phyloP scores from a whole-genome alignment of 2,329 filamentous ascomycete species.

The Conoideocrella luteorostrata region DNA sequence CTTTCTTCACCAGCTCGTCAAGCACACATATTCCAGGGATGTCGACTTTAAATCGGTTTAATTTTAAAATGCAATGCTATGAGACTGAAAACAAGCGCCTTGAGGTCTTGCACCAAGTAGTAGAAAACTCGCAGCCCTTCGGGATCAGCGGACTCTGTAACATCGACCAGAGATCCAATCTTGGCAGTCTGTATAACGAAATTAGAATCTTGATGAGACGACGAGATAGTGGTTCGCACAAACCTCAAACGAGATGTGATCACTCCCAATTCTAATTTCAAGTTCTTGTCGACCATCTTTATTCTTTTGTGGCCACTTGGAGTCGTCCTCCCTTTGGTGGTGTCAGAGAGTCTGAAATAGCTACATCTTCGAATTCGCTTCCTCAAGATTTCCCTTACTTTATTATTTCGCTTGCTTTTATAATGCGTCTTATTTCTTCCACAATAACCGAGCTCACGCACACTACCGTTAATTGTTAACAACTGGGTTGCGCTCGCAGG shows the following conservation, averaged over 20 bases:
- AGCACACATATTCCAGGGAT: no score
- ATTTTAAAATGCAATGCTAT: slow-evolving; percentile 98
- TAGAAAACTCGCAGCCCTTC: slow-evolving; percentile 97
- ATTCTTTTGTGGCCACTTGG: slow-evolving; percentile 98
- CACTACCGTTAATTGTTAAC: slow-evolving; percentile 53
- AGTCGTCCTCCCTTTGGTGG: slow-evolving; percentile 77
- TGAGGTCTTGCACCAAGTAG: slow-evolving; percentile 95
- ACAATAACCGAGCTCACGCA: slow-evolving; percentile 88
- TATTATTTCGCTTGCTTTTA: slow-evolving; percentile 94
- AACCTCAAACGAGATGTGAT: slow-evolving; percentile 97
- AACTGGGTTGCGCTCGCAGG: background rate
- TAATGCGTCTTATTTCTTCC: slow-evolving; percentile 92
- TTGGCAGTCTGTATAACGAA: slow-evolving; percentile 74
- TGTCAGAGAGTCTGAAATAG: background rate
- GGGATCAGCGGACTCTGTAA: slow-evolving; percentile 91
- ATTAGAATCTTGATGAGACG: background rate
- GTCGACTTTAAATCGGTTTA: slow-evolving; percentile 64
- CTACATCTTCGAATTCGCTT: no score
- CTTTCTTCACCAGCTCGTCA: no score
- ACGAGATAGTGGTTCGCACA: slow-evolving; percentile 15
- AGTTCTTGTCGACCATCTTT: slow-evolving; percentile 96
- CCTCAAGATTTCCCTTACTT: slow-evolving; percentile 54
- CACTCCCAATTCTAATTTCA: slow-evolving; percentile 86
- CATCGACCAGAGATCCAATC: slow-evolving; percentile 93
- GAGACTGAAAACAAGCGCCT: slow-evolving; percentile 91